Evolutionary conservation across 768 basidiomycete species (phyloP).

Genomic region (Russula compacta): DNA sequence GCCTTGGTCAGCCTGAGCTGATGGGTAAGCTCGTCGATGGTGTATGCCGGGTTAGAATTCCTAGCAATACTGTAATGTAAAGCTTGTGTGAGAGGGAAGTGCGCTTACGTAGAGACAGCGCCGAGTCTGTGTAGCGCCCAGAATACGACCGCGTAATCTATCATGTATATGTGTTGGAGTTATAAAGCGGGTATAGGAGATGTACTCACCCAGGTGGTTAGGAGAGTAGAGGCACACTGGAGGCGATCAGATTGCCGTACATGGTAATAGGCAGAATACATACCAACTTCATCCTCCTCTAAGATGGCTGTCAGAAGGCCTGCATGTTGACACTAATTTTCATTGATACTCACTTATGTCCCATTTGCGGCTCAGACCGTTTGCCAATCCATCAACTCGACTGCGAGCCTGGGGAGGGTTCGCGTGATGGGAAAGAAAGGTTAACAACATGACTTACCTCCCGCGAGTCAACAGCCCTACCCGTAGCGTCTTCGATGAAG

Average conservation of each 20-base stretch:
- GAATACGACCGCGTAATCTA: constrained; percentile 46
- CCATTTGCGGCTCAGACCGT: constrained; percentile 15
- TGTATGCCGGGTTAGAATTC: constrained; percentile 30
- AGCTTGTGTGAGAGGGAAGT: neutral
- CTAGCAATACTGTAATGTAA: neutral
- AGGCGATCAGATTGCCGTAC: neutral
- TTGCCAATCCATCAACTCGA: constrained; percentile 8
- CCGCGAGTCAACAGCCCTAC: constrained; percentile 33
- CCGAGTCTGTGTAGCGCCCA: constrained; percentile 57
- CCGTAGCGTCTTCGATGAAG: constrained; percentile 51
- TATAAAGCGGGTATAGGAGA: neutral
- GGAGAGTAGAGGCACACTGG: constrained; percentile 56
- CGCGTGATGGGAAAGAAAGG: neutral
- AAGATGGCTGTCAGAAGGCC: constrained; percentile 2
- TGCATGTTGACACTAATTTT: neutral
- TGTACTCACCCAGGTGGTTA: constrained; percentile 46
- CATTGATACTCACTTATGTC: constrained; percentile 3
- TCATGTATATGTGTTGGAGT: neutral
- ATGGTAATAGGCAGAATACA: constrained; percentile 9
- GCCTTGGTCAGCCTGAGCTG: constrained; percentile 27
- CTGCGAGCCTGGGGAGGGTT: constrained; percentile 2
- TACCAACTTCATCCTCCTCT: constrained; percentile 49
- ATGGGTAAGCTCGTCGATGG: constrained; percentile 26
- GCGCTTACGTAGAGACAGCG: constrained; percentile 45
- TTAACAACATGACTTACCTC: constrained; percentile 32